Evolutionary conservation across 2,329 filamentous ascomycete genomes (phyloP).

Genomic region (Apiospora pterosperma): DNA sequence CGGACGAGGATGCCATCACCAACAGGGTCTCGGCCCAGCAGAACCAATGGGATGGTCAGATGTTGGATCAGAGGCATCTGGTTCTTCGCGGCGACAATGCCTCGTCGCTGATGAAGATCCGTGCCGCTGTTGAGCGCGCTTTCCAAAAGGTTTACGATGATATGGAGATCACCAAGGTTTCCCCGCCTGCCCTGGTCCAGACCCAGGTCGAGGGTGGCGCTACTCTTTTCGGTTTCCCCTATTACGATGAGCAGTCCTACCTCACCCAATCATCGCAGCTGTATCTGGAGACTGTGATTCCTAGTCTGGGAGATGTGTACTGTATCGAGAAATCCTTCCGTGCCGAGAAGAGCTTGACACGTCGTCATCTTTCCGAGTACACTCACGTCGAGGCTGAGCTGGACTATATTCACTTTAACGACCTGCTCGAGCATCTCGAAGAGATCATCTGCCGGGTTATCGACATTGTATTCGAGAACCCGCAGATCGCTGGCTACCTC

Average conservation of each 20-base stretch:
- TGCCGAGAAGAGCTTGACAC: constrained; percentile 91
- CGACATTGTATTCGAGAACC: constrained; percentile 71
- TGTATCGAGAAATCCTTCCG: constrained; percentile 99
- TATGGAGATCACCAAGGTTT: constrained; percentile 75
- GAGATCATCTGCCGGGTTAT: constrained; percentile 83
- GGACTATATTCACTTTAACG: constrained; percentile 90
- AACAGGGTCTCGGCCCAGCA: constrained; percentile 58
- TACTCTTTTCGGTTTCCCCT: constrained; percentile 85
- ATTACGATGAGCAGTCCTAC: constrained; percentile 88
- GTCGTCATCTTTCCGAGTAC: constrained; percentile 93
- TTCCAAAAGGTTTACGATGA: constrained; percentile 80
- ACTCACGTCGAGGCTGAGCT: constrained; percentile 95
- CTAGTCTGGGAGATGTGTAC: constrained; percentile 90
- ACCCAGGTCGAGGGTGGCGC: constrained; percentile 92
- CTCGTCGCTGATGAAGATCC: constrained; percentile 83
- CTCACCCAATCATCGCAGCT: constrained; percentile 96
- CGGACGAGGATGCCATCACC: constrained; percentile 88
- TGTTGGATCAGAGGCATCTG: constrained; percentile 81
- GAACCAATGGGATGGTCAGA: constrained; percentile 54
- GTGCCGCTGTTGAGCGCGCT: constrained; percentile 74
- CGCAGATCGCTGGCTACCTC: constrained; percentile 68
- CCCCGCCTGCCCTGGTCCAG: constrained; percentile 86
- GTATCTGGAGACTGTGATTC: constrained; percentile 92
- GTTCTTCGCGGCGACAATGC: constrained; percentile 80
- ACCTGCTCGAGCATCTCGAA: constrained; percentile 85